Evolutionary conservation across 768 basidiomycete genomes (phyloP).

Genomic region (Tricholoma hemisulphureum): DNA sequence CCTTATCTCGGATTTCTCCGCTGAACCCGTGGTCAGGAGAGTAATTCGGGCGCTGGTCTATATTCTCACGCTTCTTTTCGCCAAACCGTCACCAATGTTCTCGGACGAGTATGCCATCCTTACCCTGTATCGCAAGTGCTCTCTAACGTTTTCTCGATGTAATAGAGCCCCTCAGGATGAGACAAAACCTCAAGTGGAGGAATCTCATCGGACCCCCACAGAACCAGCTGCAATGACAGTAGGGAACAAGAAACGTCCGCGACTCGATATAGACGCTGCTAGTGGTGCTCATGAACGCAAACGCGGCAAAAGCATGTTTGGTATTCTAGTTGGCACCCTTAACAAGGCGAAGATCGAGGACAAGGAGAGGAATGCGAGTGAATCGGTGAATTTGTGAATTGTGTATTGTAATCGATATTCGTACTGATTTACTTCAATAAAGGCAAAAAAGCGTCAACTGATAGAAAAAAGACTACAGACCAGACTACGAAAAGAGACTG

Average conservation of each 20-base stretch:
- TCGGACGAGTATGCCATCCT: constrained; percentile 46
- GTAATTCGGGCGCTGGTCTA: background rate
- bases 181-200: constrained; percentile 27
- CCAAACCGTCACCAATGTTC: constrained; percentile 41
- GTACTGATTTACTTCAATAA: constrained; percentile 3
- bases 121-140: background rate
- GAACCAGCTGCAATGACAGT: constrained; percentile 45
- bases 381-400: constrained; percentile 54
- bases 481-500: constrained; percentile 83
- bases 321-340: constrained; percentile 76
- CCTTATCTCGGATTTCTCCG: no score
- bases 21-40: no score
- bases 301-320: constrained; percentile 88
- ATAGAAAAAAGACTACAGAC: constrained; percentile 83
- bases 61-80: constrained; percentile 34
- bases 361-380: constrained; percentile 80
- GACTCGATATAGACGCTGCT: constrained; percentile 56
- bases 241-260: constrained; percentile 63
- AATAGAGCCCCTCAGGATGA: constrained; percentile 30
- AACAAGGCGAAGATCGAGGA: constrained; percentile 88
- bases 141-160: constrained; percentile 2
- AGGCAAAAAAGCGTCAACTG: constrained; percentile 83
- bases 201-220: constrained; percentile 37
- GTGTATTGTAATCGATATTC: background rate
- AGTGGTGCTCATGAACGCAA: constrained; percentile 62